A percentile compares a stretch with the other conserved stretches of the same genome.
Conservation (phyloP, 2,329 filamentous ascomycete species). For the Colletotrichum phormii region DNA sequence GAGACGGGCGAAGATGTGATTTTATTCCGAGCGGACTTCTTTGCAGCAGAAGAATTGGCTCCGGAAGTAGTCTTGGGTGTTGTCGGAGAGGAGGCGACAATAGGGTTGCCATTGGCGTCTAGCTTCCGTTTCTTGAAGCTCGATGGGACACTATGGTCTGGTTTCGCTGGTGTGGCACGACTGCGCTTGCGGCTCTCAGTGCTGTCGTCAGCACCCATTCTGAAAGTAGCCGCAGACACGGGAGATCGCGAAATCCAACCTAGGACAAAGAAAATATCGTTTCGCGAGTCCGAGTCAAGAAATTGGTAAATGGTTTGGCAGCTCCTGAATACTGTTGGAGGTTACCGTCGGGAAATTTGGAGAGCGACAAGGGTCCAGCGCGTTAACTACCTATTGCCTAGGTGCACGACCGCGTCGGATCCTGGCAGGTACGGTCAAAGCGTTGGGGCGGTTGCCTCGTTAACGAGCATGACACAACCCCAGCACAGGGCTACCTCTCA, state of each 20-base stretch:
- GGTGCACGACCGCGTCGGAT: background rate
- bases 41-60: background rate
- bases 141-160: slow-evolving; percentile 21
- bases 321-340: background rate
- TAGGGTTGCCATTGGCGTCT: slow-evolving; percentile 41
- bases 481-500: background rate
- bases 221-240: background rate
- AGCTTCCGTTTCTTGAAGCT: slow-evolving; percentile 41
- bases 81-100: slow-evolving; percentile 45
- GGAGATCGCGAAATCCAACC: background rate
- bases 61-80: slow-evolving; percentile 39
- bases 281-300: background rate
- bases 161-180: background rate
- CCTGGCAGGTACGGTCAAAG: background rate
- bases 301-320: background rate
- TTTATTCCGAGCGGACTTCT: slow-evolving; percentile 7
- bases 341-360: background rate
- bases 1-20: background rate
- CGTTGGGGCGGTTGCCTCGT: background rate
- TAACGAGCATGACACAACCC: background rate
- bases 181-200: slow-evolving; percentile 26
- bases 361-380: slow-evolving; percentile 1
- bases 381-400: slow-evolving; percentile 2
- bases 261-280: background rate
- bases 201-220: slow-evolving; percentile 22